Evolutionary conservation across 2,329 filamentous ascomycete species (phyloP).

Genomic region (Plectosphaerella cucumerina): DNA sequence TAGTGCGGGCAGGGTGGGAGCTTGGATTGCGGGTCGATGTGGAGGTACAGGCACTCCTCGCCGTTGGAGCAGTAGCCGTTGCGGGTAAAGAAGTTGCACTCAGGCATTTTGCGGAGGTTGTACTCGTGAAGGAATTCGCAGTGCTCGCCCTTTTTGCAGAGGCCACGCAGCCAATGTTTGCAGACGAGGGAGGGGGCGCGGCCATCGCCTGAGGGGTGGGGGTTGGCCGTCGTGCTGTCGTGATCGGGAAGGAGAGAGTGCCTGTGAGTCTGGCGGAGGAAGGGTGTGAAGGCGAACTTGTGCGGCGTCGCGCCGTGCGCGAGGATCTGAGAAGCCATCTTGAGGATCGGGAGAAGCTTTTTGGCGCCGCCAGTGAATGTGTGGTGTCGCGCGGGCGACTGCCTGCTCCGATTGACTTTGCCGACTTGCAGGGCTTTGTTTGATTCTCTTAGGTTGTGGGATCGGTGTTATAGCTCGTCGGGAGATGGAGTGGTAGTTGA

Average conservation of each 20-base stretch:
- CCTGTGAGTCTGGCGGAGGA: conserved; percentile 77
- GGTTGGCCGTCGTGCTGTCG: conserved; percentile 45
- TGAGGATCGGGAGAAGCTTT: too few relatives aligned
- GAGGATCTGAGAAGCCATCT: conserved; percentile 42
- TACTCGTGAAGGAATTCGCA: conserved; percentile 99
- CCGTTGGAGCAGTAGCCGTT: conserved; percentile 96
- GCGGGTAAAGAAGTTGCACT: conserved; percentile 93
- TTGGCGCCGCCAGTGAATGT: too few relatives aligned
- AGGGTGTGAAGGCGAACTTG: conserved; percentile 80
- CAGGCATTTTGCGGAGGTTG: conserved; percentile 96
- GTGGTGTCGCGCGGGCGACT: too few relatives aligned
- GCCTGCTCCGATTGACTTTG: too few relatives aligned
- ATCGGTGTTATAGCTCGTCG: too few relatives aligned
- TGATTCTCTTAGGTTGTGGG: too few relatives aligned
- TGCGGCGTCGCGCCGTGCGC: conserved; percentile 53
- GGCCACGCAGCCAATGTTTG: conserved; percentile 96
- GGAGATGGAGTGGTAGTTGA: too few relatives aligned
- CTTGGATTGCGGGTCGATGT: conserved; percentile 79
- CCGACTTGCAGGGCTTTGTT: too few relatives aligned
- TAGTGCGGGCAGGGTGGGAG: conserved; percentile 84
- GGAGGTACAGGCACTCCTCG: conserved; percentile 91
- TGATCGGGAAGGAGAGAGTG: conserved; percentile 77
- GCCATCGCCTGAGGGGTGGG: conserved; percentile 81
- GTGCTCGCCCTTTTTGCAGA: conserved; percentile 95
- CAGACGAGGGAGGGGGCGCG: conserved; percentile 83